Evolutionary conservation across 805 yeast genomes (phyloP).

Genomic region (Tetrapisispora arboricola): DNA sequence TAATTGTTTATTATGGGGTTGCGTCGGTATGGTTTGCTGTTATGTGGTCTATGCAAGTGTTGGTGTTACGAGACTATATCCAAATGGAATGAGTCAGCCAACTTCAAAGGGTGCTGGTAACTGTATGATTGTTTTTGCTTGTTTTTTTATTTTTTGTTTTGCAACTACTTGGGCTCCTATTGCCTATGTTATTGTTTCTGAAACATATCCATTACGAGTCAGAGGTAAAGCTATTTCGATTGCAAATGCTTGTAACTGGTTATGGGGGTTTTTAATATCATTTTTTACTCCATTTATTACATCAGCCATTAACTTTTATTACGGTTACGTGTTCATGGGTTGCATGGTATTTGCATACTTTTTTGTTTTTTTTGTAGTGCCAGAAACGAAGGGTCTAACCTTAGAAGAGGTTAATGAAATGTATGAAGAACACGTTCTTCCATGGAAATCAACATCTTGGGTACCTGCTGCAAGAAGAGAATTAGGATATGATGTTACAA

Average conservation of each 20-base stretch:
- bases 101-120: slow-evolving; percentile 47
- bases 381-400: slow-evolving; percentile 72
- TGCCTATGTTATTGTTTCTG: slow-evolving; percentile 57
- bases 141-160: slow-evolving; percentile 64
- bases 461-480: slow-evolving; percentile 38
- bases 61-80: slow-evolving; percentile 44
- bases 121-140: slow-evolving; percentile 63
- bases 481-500: slow-evolving; percentile 21
- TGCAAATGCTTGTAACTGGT: slow-evolving; percentile 56
- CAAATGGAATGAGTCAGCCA: slow-evolving; percentile 28
- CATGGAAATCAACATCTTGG: slow-evolving; percentile 44
- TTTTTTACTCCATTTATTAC: slow-evolving; percentile 71
- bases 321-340: slow-evolving; percentile 58
- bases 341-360: slow-evolving; percentile 48
- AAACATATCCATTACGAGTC: slow-evolving; percentile 64
- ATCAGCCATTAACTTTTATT: slow-evolving; percentile 52
- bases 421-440: slow-evolving; percentile 34
- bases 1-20: slow-evolving; percentile 39
- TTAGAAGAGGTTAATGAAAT: slow-evolving; percentile 74
- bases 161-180: slow-evolving; percentile 76
- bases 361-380: slow-evolving; percentile 63
- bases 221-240: slow-evolving; percentile 49
- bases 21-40: slow-evolving; percentile 40
- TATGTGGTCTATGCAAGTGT: slow-evolving; percentile 45
- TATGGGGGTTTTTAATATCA: slow-evolving; percentile 61